Percentiles rank a stretch among this genome's conserved stretches.
Evolutionary conservation across 352 stramenopile species (phyloP).

Genomic region (Blastocystis sp.): DNA sequence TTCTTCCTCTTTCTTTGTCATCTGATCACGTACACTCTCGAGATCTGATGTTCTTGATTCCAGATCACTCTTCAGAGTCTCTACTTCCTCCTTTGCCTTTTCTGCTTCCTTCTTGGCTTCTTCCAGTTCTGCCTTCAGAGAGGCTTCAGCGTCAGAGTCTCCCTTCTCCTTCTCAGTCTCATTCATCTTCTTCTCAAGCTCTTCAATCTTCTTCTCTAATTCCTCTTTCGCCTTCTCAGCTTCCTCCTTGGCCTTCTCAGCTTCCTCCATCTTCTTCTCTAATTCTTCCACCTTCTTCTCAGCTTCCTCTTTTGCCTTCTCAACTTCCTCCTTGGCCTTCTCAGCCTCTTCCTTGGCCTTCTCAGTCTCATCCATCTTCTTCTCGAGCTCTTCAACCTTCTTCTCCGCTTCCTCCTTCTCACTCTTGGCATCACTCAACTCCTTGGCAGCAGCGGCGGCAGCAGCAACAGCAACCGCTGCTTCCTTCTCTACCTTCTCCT

Average conservation of each 20-base stretch:
- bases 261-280: not conserved
- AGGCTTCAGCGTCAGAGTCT: too few relatives aligned
- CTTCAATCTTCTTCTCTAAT: too few relatives aligned
- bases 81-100: too few relatives aligned
- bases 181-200: too few relatives aligned
- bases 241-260: not conserved
- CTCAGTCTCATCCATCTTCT: not conserved
- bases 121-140: too few relatives aligned
- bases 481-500: not conserved
- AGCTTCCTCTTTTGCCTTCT: not conserved
- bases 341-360: not conserved
- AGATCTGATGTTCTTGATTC: too few relatives aligned
- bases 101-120: too few relatives aligned
- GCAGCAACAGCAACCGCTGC: not conserved
- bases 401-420: not conserved
- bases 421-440: not conserved
- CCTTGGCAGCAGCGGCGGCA: not conserved
- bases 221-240: too few relatives aligned
- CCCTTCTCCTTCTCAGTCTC: too few relatives aligned
- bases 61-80: too few relatives aligned
- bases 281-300: not conserved
- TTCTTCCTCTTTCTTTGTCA: not conserved
- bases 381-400: not conserved
- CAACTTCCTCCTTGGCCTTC: not conserved
- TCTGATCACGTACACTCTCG: too few relatives aligned